These are phyloP conservation scores for Ceratocystis albifundus DNA, from an alignment of 2,329 filamentous ascomycete species.

Conservation along the genomic window DNA sequence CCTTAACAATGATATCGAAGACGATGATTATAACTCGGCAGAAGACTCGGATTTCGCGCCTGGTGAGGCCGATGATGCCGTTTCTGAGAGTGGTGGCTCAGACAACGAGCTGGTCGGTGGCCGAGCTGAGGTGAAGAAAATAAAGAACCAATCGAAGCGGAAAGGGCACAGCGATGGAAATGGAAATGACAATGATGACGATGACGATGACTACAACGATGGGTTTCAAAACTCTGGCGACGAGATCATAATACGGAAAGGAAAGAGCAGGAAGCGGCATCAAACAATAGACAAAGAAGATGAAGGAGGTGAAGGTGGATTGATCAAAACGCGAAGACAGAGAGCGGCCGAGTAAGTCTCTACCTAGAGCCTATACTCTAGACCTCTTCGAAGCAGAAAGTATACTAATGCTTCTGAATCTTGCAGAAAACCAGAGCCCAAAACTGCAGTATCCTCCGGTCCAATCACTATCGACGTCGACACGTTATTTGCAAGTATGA, in stretches of 20 bases:
- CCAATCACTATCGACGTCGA: slow-evolving; percentile 62
- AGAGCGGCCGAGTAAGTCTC: slow-evolving; percentile 48
- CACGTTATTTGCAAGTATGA: slow-evolving; percentile 58
- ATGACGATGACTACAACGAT: neutral
- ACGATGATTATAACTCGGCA: slow-evolving; percentile 49
- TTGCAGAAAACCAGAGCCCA: slow-evolving; percentile 45
- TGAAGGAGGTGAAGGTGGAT: slow-evolving; percentile 47
- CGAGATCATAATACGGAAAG: slow-evolving; percentile 54
- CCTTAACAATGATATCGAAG: neutral
- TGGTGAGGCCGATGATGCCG: slow-evolving; percentile 33
- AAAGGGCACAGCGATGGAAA: slow-evolving; percentile 26
- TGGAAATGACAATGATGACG: slow-evolving; percentile 21
- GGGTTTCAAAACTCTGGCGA: slow-evolving; percentile 58
- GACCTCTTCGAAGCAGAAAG: neutral
- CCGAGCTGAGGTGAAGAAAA: slow-evolving; percentile 9
- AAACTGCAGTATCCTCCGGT: slow-evolving; percentile 40
- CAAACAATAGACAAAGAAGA: slow-evolving; percentile 39
- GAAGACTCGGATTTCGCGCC: slow-evolving; percentile 64
- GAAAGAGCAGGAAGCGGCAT: slow-evolving; percentile 40
- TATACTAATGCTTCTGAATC: slow-evolving; percentile 21
- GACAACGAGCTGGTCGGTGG: slow-evolving; percentile 7
- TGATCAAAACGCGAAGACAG: slow-evolving; percentile 63
- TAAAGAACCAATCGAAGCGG: slow-evolving; percentile 27
- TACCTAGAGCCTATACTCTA: neutral
- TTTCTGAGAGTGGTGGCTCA: slow-evolving; percentile 24